Evolutionary conservation across 73 alveolate genomes (phyloP), one percentile per base, ranked within the genome.

Genomic region (Stentor coeruleus): DNA sequence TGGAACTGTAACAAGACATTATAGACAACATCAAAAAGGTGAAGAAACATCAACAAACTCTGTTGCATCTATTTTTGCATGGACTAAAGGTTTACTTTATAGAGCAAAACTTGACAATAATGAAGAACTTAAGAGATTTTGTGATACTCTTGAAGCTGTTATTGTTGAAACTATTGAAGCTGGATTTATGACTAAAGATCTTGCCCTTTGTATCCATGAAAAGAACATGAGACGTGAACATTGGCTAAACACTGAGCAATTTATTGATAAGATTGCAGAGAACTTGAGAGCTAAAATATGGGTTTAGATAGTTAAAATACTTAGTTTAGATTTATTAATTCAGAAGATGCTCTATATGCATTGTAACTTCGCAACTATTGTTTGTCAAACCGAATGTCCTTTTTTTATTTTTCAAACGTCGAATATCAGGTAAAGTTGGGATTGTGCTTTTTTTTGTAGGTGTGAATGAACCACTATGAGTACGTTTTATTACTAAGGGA

Each of bases 1-100:
- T 87, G 98, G 97, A 38, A 92, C 98, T 42, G 97, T 93, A 77
- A 93, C 97, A 28, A 79, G 98, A 83, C 98, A 93, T 80, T 93
- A 86, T 89, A 88, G 98, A 87, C 58, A 59, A 89, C 95, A 89
- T 60, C 89, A 93, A 79, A 57, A 91, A 88, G 98, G 97, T 3
- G 77, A 89, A 85, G 93, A 90, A 66, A 93, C 98, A 81, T 91
- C 97, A 6, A 93, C 97, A 49, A 92, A 93, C 90, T 93, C 98
- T 20, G 88, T 93, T 57, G 98, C 98, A 57, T 81, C 93, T 36
- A 93, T 93, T 59, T 93, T 79, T 76, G 98, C 98, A 49, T 93
- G 98, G 98, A 92, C 98, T 36, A 72, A 94, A 77, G 98, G 98
- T 26, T 83, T 93, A 28, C 74, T 84, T 35, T 91, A 93, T 90